Evolutionary conservation across 768 basidiomycete species (phyloP), one percentile per base, ranked within the genome.

Genomic region (Lyophyllum semitale): DNA sequence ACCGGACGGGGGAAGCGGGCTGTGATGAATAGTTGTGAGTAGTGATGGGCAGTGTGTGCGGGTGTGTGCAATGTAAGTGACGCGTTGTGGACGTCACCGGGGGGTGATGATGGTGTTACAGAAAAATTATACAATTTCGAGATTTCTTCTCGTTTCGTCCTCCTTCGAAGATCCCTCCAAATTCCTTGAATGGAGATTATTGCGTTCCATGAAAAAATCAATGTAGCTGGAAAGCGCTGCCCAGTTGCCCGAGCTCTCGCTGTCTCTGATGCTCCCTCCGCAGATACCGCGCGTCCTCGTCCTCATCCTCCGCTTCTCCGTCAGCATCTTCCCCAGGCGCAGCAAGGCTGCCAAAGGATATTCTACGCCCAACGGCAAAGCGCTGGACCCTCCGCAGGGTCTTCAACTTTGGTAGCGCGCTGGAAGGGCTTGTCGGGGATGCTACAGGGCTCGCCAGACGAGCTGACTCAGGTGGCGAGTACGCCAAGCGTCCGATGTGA

Each of bases 201-300:
- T 41, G 40, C 54, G 20, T 33, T 60, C 55, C 49, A 33, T 27
- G 35, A 46, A 52, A 42, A 22, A 17, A 42, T 77, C 61, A 87
- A 13, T 73, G 77, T 69, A 88, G 70, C 60, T 88, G 85, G 67
- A 93, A 89, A 25, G 90, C 90, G 63, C 88, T 91, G 26, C 81
- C 90, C 47, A 92, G 68, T 53, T 73, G 73, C 42, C 68, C 56
- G 40, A 59, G 42, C 33, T 59, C 61, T 26, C 61, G 53, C 48
- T 59, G 59, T 29, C 54, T 60, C 47, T 37, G 43, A 1, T 50
- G 52, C 22, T 55, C 58, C 12, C 57, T 46, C 47, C 23, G 54
- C 25, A 38, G 18, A 8, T 52, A 53, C 29, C 72, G 72, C 15
- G 67, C 66, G 5, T 67, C 70, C 35, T 70, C 68, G n/a, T 67